Evolutionary conservation across 2,329 filamentous ascomycete species (phyloP).

Genomic region (Leptographium lundbergii): DNA sequence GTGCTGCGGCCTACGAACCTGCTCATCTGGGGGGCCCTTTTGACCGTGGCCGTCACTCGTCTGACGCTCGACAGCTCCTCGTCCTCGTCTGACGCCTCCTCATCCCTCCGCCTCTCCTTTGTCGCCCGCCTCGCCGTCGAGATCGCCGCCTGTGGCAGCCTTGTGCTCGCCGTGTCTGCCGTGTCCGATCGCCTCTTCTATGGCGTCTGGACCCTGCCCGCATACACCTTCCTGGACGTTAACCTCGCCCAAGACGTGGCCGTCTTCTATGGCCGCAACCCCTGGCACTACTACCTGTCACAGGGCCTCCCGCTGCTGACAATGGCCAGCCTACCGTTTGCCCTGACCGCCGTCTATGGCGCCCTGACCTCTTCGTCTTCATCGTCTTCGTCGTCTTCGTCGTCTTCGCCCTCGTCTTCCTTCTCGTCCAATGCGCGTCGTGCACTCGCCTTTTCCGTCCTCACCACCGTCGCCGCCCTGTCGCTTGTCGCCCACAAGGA

Average conservation of each 20-base stretch:
- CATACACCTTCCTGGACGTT: constrained; percentile 77
- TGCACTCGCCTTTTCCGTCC: constrained; percentile 43
- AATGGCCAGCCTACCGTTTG: constrained; percentile 72
- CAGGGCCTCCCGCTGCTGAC: constrained; percentile 82
- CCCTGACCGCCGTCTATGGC: constrained; percentile 49
- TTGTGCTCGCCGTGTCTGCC: constrained; percentile 50
- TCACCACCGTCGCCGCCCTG: constrained; percentile 48
- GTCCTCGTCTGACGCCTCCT: constrained; percentile 20
- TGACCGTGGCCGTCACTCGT: constrained; percentile 28
- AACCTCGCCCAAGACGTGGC: constrained; percentile 82
- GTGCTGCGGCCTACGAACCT: constrained; percentile 82
- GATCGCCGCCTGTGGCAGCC: constrained; percentile 46
- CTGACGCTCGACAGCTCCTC: constrained; percentile 26
- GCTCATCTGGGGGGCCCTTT: constrained; percentile 68
- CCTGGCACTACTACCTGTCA: constrained; percentile 84
- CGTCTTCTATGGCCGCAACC: constrained; percentile 83
- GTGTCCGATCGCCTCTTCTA: constrained; percentile 70
- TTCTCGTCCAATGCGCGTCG: constrained; percentile 31
- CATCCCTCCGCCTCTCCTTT: constrained; percentile 11
- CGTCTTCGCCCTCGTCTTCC: constrained; percentile 11
- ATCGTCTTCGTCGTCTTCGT: constrained; percentile 13
- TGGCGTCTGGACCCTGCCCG: constrained; percentile 75
- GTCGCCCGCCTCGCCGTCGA: constrained; percentile 48
- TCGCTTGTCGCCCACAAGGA: constrained; percentile 89
- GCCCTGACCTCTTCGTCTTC: constrained; percentile 14